These are phyloP conservation scores for Chlorella ohadii DNA, from an alignment of 139 green algal genomes.

Conservation along the genomic window DNA sequence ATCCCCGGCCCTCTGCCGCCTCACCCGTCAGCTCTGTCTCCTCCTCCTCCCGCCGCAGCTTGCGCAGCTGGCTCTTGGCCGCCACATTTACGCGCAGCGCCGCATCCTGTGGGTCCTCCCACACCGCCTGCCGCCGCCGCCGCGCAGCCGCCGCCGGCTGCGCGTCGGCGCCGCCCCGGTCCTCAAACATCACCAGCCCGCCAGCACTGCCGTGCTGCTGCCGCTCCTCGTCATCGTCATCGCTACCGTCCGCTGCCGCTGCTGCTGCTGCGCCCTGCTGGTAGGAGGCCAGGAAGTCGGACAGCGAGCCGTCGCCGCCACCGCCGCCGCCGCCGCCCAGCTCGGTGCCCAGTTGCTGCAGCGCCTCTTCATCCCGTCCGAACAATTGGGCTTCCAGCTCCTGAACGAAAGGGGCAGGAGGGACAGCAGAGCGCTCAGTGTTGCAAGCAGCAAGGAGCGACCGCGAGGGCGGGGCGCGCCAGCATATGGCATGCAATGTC, in stretches of 20 bases:
- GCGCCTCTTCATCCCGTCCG: conserved; percentile 22
- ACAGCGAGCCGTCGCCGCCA: background rate
- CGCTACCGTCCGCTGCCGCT: background rate
- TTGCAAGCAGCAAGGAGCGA: background rate
- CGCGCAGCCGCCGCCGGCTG: background rate
- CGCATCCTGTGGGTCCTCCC: conserved; percentile 74
- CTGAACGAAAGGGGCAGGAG: conserved; percentile 28
- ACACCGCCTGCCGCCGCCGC: conserved; percentile 54
- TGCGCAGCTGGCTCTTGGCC: conserved; percentile 55
- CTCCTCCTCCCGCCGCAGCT: conserved; percentile 70
- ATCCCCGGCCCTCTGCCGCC: background rate
- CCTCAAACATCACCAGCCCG: conserved; percentile 24
- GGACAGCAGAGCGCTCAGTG: too few relatives aligned
- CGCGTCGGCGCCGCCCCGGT: conserved; percentile 11
- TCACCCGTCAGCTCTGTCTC: conserved; percentile 63
- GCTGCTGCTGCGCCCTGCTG: background rate
- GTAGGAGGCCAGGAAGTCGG: conserved; percentile 24
- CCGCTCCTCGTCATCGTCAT: background rate
- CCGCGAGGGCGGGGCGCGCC: background rate
- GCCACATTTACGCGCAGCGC: conserved; percentile 63
- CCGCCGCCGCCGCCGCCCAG: background rate
- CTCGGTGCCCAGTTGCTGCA: conserved; percentile 4
- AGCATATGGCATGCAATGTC: background rate
- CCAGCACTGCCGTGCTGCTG: background rate
- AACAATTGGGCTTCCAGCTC: conserved; percentile 68